Evolutionary conservation across 2,329 filamentous ascomycete genomes (phyloP).

Genomic region (Fusarium oligoseptatum): DNA sequence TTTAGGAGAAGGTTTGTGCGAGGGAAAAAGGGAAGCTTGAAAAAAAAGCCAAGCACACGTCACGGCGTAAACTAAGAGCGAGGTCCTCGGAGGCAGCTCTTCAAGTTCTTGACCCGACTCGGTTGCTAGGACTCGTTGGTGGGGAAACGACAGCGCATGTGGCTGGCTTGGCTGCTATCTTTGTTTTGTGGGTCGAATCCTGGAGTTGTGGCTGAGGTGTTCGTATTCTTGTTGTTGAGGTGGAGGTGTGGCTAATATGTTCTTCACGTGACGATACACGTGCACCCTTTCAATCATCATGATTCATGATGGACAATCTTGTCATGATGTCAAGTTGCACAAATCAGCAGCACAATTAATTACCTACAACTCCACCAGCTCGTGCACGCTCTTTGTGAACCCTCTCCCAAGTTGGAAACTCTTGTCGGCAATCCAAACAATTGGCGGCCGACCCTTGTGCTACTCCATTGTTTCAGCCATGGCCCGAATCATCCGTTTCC

Average conservation of each 20-base stretch:
- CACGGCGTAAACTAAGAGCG: constrained; percentile 26
- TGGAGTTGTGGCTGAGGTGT: not conserved
- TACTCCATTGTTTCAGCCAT: constrained; percentile 6
- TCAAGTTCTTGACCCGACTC: constrained; percentile 12
- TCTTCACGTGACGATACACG: not conserved
- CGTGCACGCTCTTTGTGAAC: not conserved
- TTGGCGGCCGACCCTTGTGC: constrained; percentile 11
- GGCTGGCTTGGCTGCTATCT: not conserved
- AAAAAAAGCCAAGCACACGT: constrained; percentile 9
- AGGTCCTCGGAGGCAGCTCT: constrained; percentile 9
- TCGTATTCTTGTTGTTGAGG: not conserved
- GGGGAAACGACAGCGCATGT: constrained; percentile 34
- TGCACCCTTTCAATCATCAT: not conserved
- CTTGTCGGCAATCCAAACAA: not conserved
- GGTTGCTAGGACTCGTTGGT: constrained; percentile 37
- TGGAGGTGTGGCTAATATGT: not conserved
- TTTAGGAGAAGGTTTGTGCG: constrained; percentile 12
- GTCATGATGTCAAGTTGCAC: not conserved
- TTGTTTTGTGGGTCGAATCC: not conserved
- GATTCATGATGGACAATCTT: not conserved
- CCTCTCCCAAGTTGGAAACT: not conserved
- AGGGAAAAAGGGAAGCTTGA: constrained; percentile 24
- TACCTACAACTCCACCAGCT: not conserved
- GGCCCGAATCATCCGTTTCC: not conserved
- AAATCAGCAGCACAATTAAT: not conserved